Conservation (phyloP, 345 rosid species). For the Camelina laxa region DNA sequence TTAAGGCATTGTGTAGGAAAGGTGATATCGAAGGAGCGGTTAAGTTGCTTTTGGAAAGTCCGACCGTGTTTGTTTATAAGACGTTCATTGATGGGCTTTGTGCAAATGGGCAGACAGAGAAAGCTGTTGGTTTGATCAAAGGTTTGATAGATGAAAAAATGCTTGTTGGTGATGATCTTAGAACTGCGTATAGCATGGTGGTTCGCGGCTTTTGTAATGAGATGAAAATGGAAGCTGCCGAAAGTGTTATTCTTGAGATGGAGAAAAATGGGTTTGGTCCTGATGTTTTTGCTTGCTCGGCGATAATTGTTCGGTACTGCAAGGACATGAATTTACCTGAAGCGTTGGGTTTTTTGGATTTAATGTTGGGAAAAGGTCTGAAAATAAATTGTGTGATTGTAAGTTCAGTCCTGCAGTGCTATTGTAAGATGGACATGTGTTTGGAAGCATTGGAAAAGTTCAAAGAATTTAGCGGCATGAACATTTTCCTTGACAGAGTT, state of each 20-base stretch:
- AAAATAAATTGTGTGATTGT: conserved; percentile 62
- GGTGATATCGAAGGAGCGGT: conserved; percentile 58
- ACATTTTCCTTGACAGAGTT: conserved; percentile 60
- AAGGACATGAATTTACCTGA: conserved; percentile 47
- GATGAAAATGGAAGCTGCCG: conserved; percentile 63
- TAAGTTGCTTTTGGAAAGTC: conserved; percentile 45
- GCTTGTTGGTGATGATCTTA: conserved; percentile 43
- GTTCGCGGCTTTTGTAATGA: conserved; percentile 67
- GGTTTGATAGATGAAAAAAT: conserved; percentile 33
- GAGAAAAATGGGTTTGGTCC: conserved; percentile 54
- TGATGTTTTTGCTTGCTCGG: conserved; percentile 49
- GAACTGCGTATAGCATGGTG: conserved; percentile 50
- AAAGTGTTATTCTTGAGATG: conserved; percentile 52
- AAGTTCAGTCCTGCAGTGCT: conserved; percentile 62
- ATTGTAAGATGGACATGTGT: conserved; percentile 49
- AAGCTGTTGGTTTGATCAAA: conserved; percentile 52
- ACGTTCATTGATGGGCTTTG: conserved; percentile 76
- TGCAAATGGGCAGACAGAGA: conserved; percentile 45
- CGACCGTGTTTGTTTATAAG: conserved; percentile 54
- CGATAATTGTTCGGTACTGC: conserved; percentile 59
- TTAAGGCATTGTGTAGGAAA: conserved; percentile 66
- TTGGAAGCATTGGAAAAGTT: conserved; percentile 51
- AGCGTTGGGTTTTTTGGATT: conserved; percentile 53
- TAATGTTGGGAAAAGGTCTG: conserved; percentile 58
- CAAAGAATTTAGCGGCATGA: conserved; percentile 43